Percentiles rank a stretch among this genome's conserved stretches.
phyloP scores from a whole-genome alignment of 768 basidiomycete species.

The Termitomyces sp. region DNA sequence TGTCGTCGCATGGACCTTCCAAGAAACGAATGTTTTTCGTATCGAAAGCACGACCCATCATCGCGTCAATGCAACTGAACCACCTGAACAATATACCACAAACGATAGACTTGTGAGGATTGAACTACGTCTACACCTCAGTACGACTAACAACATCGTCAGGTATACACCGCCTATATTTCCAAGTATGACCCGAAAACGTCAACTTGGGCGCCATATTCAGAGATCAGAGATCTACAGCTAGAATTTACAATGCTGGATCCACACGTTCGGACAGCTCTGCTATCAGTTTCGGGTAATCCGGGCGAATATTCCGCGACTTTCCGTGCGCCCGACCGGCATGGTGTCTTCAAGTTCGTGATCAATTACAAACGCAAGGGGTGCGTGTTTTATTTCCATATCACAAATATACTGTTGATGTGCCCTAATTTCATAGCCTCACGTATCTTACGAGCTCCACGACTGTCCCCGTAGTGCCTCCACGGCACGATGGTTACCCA shows the following conservation, averaged over 20 bases:
- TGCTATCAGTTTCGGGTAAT: conserved; percentile 48
- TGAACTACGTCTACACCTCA: background rate
- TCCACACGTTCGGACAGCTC: conserved; percentile 83
- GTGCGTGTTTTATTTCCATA: conserved; percentile 32
- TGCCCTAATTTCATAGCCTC: conserved; percentile 38
- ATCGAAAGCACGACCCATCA: conserved; percentile 75
- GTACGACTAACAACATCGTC: conserved; percentile 2
- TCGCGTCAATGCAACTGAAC: conserved; percentile 51
- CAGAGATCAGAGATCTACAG: conserved; percentile 73
- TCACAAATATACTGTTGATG: background rate
- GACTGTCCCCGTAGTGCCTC: conserved; percentile 85
- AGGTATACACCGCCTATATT: conserved; percentile 74
- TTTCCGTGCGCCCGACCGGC: conserved; percentile 90
- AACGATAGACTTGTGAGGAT: conserved; percentile 74
- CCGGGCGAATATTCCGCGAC: conserved; percentile 73
- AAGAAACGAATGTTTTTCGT: conserved; percentile 74
- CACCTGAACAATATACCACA: conserved; percentile 74
- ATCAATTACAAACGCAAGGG: conserved; percentile 87
- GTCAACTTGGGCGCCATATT: conserved; percentile 65
- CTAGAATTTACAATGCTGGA: conserved; percentile 99
- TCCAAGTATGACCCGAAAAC: conserved; percentile 58
- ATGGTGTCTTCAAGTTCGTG: conserved; percentile 98
- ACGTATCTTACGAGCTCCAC: conserved; percentile 69
- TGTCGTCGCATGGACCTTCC: conserved; percentile 86
- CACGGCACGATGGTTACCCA: conserved; percentile 91